Evolutionary conservation across 1,284 basidiomycete species (phyloP).

Genomic region (Marasmius oreades): DNA sequence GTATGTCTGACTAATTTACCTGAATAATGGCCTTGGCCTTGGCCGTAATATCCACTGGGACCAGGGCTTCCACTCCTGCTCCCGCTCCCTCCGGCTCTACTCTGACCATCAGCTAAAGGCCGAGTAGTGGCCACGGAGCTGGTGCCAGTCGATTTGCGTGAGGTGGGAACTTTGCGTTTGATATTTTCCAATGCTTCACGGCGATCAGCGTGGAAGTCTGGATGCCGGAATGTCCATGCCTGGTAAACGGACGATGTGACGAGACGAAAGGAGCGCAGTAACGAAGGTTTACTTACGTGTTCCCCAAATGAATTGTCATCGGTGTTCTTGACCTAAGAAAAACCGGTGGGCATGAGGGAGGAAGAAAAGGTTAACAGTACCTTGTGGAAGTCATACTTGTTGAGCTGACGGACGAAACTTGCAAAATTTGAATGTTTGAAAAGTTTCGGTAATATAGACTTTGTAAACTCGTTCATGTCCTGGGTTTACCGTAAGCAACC

Average conservation of each 20-base stretch:
- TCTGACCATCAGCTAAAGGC: constrained; percentile 10
- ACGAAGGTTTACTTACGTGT: constrained; percentile 47
- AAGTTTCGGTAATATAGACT: constrained; percentile 88
- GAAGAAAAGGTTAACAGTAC: constrained; percentile 35
- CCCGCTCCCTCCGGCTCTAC: neutral
- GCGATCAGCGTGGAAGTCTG: constrained; percentile 87
- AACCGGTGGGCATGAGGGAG: constrained; percentile 6
- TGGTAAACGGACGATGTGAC: constrained; percentile 28
- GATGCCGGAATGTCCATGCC: constrained; percentile 96
- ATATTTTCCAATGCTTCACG: constrained; percentile 89
- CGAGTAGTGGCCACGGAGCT: constrained; percentile 20
- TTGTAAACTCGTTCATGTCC: constrained; percentile 98
- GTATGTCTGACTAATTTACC: too few species aligned
- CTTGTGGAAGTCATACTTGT: constrained; percentile 99
- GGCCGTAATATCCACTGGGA: constrained; percentile 5
- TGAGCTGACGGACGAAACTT: constrained; percentile 89
- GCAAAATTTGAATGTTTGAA: constrained; percentile 99
- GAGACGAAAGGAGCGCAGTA: neutral
- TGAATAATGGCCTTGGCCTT: neutral
- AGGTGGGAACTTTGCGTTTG: constrained; percentile 85
- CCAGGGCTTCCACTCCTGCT: constrained; percentile 10
- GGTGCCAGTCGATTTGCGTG: constrained; percentile 45
- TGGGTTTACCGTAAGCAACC: constrained; percentile 20
- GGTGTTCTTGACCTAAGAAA: constrained; percentile 66
- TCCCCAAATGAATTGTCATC: constrained; percentile 79